Base-by-base conservation (phyloP, 2,329 filamentous ascomycete species). In the Rhinocladiella similis region DNA sequence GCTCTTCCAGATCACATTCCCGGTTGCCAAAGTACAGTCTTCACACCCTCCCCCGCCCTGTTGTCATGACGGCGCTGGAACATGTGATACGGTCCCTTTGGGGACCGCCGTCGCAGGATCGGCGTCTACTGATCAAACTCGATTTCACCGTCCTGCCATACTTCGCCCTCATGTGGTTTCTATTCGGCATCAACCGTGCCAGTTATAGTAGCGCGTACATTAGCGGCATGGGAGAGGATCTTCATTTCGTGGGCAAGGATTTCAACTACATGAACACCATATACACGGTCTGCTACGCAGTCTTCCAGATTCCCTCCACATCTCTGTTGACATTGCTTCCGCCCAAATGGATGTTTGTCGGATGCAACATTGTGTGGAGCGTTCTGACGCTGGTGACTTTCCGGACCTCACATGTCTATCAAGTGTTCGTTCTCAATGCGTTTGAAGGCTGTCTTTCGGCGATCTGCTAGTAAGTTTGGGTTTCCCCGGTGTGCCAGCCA, bases 151-250 rank as follows among this genome's bases (percentile, higher is more conserved):
- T 77, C 5, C 67, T 77, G 18, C 70, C 72, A 1, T 78, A 78
- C 57, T 77, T 78, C 59, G 76, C 74, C 0, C 63, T 77, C 12
- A 73, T 78, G n/a, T 78, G 75, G 76, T 78, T 78, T 49, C 65
- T 78, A 3, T 78, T 78, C 53, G 76, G 76, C 25, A 69, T 78
- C 47, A 77, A 75, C 4, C 69, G 75, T 10, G 70, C 75, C 25
- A 75, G 72, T 59, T 78, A 78, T 57, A 71, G 65, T 29, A 75
- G 72, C 0, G 73, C 73, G 3, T 76, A 75, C 60, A 75, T 76
- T 53, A 75, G 72, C 49, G 72, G 73, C 18, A 75, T 75, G 73
- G 67, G 69, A 36, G 71, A 73, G 29, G 73, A 71, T 1, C 55
- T 75, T 1, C 51, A 65, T 5, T 75, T 75, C 47, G 52, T 70